Evolutionary conservation across 305 asterid species (phyloP), one percentile per base, ranked within the genome.

Genomic region (Salvia sclarea): DNA sequence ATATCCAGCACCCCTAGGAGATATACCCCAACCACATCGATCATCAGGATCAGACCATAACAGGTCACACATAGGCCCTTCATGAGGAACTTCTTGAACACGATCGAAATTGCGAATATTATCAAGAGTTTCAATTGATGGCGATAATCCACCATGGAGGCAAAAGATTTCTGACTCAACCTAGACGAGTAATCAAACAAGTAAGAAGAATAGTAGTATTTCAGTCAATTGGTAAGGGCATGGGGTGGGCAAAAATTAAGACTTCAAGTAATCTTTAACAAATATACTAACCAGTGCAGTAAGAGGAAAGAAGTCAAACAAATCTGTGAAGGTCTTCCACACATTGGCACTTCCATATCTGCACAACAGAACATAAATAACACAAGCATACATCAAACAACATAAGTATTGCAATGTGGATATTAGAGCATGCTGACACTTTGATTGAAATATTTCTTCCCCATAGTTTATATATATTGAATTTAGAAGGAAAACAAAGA

Each of bases 31-130:
- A 75, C 92, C 92, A 66, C 88, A 84, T 31, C 92, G 87, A 66
- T 86, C 92, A 82, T 86, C 92, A 25, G 90, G 92, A 57, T 86
- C 92, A 30, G 92, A 86, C 92, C 92, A 86, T 67, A 86, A 64
- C 24, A 86, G 88, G 79, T 86, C 92, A 61, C 92, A 86, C 92
- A 86, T 86, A 48, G 92, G 84, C 3, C 92, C 92, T 45, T 86
- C 92, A 25, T 86, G 92, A 44, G 92, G 92, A 74, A 86, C 92
- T 76, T 86, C 92, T 83, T 86, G 89, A 47, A 86, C 89, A 31
- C 92, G 87, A 25, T 86, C 92, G 45, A 86, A 86, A 69, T 73
- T 86, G 18, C 92, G 84, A 8, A 86, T 70, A 70, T 74, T 78
- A 30, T 86, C 89, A 68, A 86, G 89, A 58, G 85, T 86, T 72